Evolutionary conservation across 225 moss, liverwort and hornwort genomes (phyloP).

Genomic region (Pseudoscleropodium purum): DNA sequence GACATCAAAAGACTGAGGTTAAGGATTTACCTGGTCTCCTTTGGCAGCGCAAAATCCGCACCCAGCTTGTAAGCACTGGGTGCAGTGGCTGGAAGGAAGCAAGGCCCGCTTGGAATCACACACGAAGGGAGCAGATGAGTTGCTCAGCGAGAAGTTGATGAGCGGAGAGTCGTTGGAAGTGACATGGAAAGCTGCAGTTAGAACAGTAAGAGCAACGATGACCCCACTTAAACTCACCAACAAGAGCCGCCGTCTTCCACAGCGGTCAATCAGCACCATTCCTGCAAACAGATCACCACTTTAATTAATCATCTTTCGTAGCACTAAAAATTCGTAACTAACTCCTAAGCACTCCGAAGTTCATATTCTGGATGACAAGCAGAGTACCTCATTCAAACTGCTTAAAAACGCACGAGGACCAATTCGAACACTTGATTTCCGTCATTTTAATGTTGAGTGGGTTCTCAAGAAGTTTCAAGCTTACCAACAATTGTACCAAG

Average conservation of each 20-base stretch:
- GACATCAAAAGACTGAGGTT: neutral
- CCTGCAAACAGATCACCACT: neutral
- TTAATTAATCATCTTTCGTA: neutral
- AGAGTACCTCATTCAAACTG: neutral
- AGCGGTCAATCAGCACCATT: slow-evolving; percentile 63
- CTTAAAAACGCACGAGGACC: neutral
- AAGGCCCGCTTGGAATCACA: slow-evolving; percentile 31
- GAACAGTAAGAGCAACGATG: slow-evolving; percentile 41
- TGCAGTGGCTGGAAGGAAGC: slow-evolving; percentile 30
- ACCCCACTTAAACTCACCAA: slow-evolving; percentile 70
- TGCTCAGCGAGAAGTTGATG: slow-evolving; percentile 12
- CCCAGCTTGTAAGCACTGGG: slow-evolving; percentile 48
- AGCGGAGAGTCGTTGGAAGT: slow-evolving; percentile 49
- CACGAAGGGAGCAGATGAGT: slow-evolving; percentile 7
- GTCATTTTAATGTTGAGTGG: no score
- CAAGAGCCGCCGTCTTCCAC: slow-evolving; percentile 64
- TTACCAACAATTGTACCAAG: slow-evolving; percentile 62
- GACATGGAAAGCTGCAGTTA: slow-evolving; percentile 63
- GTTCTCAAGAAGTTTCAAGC: neutral
- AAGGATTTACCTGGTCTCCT: slow-evolving; percentile 42
- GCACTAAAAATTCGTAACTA: no score
- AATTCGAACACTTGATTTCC: neutral
- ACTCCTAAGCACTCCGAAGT: neutral
- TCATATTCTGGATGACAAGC: neutral
- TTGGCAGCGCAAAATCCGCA: slow-evolving; percentile 82